Percentiles rank a stretch among this genome's conserved stretches.
These are phyloP conservation scores for Saccharomycopsis sp. DNA, from an alignment of 805 yeast genomes.

Conservation along the genomic window DNA sequence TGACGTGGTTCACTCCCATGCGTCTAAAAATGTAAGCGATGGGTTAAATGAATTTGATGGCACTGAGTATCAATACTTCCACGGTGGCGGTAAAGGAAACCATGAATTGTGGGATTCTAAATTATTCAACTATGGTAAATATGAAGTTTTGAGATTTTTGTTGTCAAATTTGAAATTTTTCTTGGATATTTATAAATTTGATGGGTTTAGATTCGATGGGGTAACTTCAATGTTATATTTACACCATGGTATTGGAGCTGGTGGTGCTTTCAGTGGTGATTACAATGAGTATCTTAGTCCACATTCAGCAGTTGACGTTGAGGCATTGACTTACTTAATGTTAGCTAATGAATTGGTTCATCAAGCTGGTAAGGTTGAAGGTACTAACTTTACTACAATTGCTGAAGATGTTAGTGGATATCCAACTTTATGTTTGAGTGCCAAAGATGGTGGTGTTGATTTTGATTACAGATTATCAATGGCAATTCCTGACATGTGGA, in stretches of 20 bases:
- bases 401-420: slow-evolving; percentile 98
- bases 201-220: slow-evolving; percentile 96
- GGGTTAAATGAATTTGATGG: slow-evolving; percentile 94
- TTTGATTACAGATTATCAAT: slow-evolving; percentile 90
- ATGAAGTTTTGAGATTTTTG: slow-evolving; percentile 84
- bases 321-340: slow-evolving; percentile 82
- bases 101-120: slow-evolving; percentile 97
- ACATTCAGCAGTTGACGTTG: slow-evolving; percentile 71
- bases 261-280: slow-evolving; percentile 81
- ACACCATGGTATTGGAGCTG: slow-evolving; percentile 88
- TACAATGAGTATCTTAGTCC: slow-evolving; percentile 84
- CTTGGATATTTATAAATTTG: slow-evolving; percentile 77
- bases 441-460: slow-evolving; percentile 78
- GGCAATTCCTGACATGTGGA: slow-evolving; percentile 99
- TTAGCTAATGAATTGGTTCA: slow-evolving; percentile 77
- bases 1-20: slow-evolving; percentile 94
- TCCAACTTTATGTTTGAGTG: slow-evolving; percentile 85
- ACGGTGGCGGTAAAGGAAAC: slow-evolving; percentile 74
- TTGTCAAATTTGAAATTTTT: slow-evolving; percentile 79
- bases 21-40: slow-evolving; percentile 89
- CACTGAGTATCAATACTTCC: slow-evolving; percentile 91
- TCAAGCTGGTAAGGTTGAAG: slow-evolving; percentile 38
- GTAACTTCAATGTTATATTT: slow-evolving; percentile 87
- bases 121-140: slow-evolving; percentile 82
- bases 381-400: slow-evolving; percentile 58